phyloP scores from a whole-genome alignment of 306 rosid species.

The Quercus agrifolia region DNA sequence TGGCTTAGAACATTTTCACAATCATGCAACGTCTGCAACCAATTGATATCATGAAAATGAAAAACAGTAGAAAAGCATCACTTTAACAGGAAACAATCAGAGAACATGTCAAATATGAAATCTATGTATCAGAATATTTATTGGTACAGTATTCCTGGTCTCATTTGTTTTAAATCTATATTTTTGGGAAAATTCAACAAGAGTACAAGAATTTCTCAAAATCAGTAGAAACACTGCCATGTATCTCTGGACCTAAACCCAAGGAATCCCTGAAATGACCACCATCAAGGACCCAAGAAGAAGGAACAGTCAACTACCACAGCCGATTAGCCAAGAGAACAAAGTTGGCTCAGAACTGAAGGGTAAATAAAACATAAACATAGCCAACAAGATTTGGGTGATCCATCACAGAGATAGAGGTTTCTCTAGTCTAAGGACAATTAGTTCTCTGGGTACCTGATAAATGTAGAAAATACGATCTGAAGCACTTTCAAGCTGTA shows the following conservation, averaged over 20 bases:
- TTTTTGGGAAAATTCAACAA: background rate
- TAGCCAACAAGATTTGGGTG: background rate
- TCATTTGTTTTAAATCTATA: background rate
- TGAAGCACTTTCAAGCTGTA: conserved; percentile 88
- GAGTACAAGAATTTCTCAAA: background rate
- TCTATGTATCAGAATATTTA: background rate
- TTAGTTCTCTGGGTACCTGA: conserved; percentile 50
- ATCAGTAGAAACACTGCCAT: background rate
- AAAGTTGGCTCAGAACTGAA: background rate
- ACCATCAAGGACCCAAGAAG: conserved; percentile 4
- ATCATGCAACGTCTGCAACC: conserved; percentile 75
- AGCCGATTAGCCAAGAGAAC: background rate
- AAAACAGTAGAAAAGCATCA: background rate
- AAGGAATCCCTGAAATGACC: background rate
- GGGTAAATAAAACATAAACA: background rate
- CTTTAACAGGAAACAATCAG: background rate
- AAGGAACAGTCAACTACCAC: background rate
- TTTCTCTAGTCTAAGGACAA: background rate
- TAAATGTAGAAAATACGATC: conserved; percentile 84
- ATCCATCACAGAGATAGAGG: background rate
- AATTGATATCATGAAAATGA: conserved; percentile 25
- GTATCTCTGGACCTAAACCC: background rate
- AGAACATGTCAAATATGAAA: background rate
- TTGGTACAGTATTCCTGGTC: background rate
- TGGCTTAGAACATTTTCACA: conserved; percentile 67